Evolutionary conservation across 2,329 filamentous ascomycete genomes (phyloP).

Genomic region (Fusarium mexicanum): DNA sequence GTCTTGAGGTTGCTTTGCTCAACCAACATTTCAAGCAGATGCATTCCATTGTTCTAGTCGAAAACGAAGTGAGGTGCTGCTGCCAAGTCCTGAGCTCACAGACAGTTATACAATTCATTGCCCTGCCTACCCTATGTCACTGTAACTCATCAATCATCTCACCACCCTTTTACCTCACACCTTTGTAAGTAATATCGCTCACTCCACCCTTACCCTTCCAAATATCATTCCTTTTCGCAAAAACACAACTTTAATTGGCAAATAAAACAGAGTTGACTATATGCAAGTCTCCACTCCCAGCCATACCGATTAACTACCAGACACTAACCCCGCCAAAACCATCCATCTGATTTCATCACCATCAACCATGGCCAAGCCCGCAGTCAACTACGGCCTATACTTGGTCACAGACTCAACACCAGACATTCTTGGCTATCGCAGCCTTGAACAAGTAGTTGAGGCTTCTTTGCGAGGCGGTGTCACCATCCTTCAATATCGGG

Average conservation of each 20-base stretch:
- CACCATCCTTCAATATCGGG: slow-evolving; percentile 88
- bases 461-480: slow-evolving; percentile 81
- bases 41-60: too few species aligned
- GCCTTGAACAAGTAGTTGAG: slow-evolving; percentile 78
- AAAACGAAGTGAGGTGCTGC: background rate
- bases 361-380: slow-evolving; percentile 16
- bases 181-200: slow-evolving; percentile 14
- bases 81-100: background rate
- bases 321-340: slow-evolving; percentile 15
- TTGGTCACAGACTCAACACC: slow-evolving; percentile 94
- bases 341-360: background rate
- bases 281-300: background rate
- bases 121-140: slow-evolving; percentile 24
- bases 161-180: background rate
- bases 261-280: background rate
- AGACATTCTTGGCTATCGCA: slow-evolving; percentile 76
- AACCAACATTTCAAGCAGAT: too few species aligned
- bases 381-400: slow-evolving; percentile 83
- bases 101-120: background rate
- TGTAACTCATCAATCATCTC: slow-evolving; percentile 15
- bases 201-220: slow-evolving; percentile 6
- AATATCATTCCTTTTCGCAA: background rate
- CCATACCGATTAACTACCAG: background rate
- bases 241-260: background rate
- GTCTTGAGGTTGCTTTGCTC: background rate